Percentiles rank a stretch among this genome's conserved stretches.
These are phyloP conservation scores for Xylariaceae sp. DNA, from an alignment of 2,329 filamentous ascomycete genomes.

Conservation along the genomic window DNA sequence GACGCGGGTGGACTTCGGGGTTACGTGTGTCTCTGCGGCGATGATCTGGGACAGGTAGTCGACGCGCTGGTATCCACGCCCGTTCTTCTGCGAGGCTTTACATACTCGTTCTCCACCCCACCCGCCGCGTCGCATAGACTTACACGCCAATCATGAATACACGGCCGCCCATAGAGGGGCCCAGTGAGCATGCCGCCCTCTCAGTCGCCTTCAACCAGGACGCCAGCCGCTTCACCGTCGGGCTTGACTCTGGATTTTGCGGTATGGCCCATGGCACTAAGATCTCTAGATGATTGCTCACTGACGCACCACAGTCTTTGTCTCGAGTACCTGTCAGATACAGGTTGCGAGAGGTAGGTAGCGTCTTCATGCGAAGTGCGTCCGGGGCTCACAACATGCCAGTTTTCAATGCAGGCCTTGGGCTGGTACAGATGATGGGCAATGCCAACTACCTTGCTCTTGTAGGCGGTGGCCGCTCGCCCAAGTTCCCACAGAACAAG, in stretches of 20 bases:
- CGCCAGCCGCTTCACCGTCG: slow-evolving; percentile 77
- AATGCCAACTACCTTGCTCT: slow-evolving; percentile 81
- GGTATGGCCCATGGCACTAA: slow-evolving; percentile 42
- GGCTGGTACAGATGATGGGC: slow-evolving; percentile 78
- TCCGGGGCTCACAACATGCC: too few species aligned
- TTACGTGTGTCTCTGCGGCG: too few species aligned
- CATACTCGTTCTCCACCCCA: too few species aligned
- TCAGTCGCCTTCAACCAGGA: slow-evolving; percentile 83
- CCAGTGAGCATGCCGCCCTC: slow-evolving; percentile 65
- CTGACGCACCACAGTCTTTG: slow-evolving; percentile 52
- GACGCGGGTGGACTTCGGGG: too few species aligned
- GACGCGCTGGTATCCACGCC: too few species aligned
- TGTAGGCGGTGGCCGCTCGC: slow-evolving; percentile 77
- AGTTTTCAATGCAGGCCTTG: slow-evolving; percentile 70
- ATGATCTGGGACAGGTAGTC: too few species aligned
- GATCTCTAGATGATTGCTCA: slow-evolving; percentile 4
- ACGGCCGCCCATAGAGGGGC: slow-evolving; percentile 73
- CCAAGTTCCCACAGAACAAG: slow-evolving; percentile 84
- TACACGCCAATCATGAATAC: slow-evolving; percentile 67
- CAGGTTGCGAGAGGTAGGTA: slow-evolving; percentile 45
- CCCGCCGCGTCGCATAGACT: too few species aligned
- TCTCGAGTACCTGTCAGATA: slow-evolving; percentile 63
- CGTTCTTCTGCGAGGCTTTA: too few species aligned
- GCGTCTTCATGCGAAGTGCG: slow-evolving; percentile 1
- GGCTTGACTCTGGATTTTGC: slow-evolving; percentile 77